Conservation (phyloP, 257 asterid species). For the Anisodus acutangulus region DNA sequence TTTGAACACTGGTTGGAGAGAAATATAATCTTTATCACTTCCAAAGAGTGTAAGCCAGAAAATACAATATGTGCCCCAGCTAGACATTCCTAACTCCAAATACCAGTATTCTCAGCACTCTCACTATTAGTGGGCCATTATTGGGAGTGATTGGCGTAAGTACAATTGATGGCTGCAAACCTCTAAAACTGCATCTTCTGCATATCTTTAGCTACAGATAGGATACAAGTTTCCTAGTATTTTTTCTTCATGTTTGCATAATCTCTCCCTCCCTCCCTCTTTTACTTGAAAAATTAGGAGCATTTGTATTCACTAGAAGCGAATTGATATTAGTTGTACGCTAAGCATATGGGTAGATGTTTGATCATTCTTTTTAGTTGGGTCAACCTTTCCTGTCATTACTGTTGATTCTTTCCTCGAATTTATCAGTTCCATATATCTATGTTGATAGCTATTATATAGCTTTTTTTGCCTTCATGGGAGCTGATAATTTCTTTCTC, state of each 20-base stretch:
- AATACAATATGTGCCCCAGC: background rate
- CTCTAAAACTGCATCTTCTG: background rate
- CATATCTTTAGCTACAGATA: conserved; percentile 4
- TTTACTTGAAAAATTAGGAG: background rate
- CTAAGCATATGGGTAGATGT: background rate
- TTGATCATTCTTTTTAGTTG: too few relatives aligned
- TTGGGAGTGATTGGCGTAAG: background rate
- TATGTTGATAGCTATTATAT: too few relatives aligned
- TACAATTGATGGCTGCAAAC: background rate
- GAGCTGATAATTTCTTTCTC: too few relatives aligned
- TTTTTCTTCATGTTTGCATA: background rate
- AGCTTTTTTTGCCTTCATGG: too few relatives aligned
- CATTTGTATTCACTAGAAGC: background rate
- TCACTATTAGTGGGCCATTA: background rate
- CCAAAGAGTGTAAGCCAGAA: background rate
- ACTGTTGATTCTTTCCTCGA: too few relatives aligned
- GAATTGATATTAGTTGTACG: background rate
- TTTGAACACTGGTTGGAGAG: conserved; percentile 23
- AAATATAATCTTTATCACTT: conserved; percentile 7
- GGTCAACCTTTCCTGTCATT: too few relatives aligned
- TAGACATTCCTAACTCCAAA: background rate
- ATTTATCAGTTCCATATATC: too few relatives aligned
- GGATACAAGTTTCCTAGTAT: background rate
- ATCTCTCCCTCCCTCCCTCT: too few relatives aligned
- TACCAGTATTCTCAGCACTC: background rate